These are phyloP conservation scores for Cutaneotrichosporon curvatum DNA, from an alignment of 1,284 basidiomycete species.

Conservation along the genomic window DNA sequence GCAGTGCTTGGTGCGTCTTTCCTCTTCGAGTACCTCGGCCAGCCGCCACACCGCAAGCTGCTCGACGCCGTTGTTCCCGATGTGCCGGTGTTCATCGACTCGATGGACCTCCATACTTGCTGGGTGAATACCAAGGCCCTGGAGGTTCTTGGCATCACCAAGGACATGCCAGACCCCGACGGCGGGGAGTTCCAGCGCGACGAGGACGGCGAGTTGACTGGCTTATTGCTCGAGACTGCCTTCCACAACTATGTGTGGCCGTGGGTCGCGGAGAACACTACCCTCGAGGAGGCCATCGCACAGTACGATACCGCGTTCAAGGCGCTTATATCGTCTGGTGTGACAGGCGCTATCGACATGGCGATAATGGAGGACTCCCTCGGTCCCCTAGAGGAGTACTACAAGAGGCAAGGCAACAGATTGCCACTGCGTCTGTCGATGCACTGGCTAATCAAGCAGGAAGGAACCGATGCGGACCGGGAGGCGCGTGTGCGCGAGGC, in stretches of 20 bases:
- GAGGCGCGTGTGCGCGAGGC: slow-evolving; percentile 14
- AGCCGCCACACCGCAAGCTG: slow-evolving; percentile 10
- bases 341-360: slow-evolving; percentile 30
- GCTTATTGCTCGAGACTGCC: slow-evolving; percentile 24
- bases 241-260: slow-evolving; percentile 26
- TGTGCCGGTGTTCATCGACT: slow-evolving; percentile 30
- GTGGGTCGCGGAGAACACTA: slow-evolving; percentile 17
- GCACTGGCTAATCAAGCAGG: slow-evolving; percentile 21
- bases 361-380: slow-evolving; percentile 22
- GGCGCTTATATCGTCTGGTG: slow-evolving; percentile 21
- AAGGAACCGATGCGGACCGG: slow-evolving; percentile 16
- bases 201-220: slow-evolving; percentile 21
- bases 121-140: slow-evolving; percentile 29
- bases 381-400: slow-evolving; percentile 21
- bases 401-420: background rate
- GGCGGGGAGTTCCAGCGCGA: slow-evolving; percentile 28
- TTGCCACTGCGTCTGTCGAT: slow-evolving; percentile 22
- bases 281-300: slow-evolving; percentile 15
- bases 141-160: slow-evolving; percentile 20
- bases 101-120: slow-evolving; percentile 26
- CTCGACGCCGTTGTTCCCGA: slow-evolving; percentile 24
- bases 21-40: slow-evolving; percentile 21
- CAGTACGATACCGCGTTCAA: slow-evolving; percentile 17
- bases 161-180: slow-evolving; percentile 14
- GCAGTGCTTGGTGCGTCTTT: slow-evolving; percentile 20